A percentile compares a stretch with the other conserved stretches of the same genome.
Conservation (phyloP, 2,329 filamentous ascomycete species). For the Penicillium digitatum region DNA sequence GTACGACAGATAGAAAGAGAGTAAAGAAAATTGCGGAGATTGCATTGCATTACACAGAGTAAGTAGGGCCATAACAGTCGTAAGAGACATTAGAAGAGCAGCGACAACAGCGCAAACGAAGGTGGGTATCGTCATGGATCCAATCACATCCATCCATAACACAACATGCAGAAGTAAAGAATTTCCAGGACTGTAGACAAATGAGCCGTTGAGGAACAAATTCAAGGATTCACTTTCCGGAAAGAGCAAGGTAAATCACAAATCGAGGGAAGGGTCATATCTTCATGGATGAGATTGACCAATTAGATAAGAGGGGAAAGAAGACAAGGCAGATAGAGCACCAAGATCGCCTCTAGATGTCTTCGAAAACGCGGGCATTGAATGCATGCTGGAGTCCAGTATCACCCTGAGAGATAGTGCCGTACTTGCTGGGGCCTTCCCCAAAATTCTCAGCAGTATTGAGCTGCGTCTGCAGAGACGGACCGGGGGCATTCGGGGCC, state of each 20-base stretch:
- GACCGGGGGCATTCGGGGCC: constrained; percentile 45
- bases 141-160: constrained; percentile 17
- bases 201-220: neutral
- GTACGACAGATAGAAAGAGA: neutral
- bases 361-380: constrained; percentile 77
- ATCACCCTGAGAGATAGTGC: constrained; percentile 34
- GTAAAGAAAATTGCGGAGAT: neutral
- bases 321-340: neutral
- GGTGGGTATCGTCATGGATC: constrained; percentile 33
- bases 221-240: neutral
- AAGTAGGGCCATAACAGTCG: constrained; percentile 6
- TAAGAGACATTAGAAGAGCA: constrained; percentile 4
- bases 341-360: constrained; percentile 57
- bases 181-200: neutral
- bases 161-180: constrained; percentile 14
- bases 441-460: constrained; percentile 50
- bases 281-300: constrained; percentile 8
- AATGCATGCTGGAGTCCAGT: constrained; percentile 75
- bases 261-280: constrained; percentile 15
- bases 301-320: neutral
- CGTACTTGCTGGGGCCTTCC: constrained; percentile 54
- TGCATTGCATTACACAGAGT: constrained; percentile 5
- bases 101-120: constrained; percentile 19
- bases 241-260: constrained; percentile 15
- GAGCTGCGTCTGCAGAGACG: constrained; percentile 54